Base-by-base conservation (phyloP, 768 basidiomycete species). In the Tephrocybe sp. region DNA sequence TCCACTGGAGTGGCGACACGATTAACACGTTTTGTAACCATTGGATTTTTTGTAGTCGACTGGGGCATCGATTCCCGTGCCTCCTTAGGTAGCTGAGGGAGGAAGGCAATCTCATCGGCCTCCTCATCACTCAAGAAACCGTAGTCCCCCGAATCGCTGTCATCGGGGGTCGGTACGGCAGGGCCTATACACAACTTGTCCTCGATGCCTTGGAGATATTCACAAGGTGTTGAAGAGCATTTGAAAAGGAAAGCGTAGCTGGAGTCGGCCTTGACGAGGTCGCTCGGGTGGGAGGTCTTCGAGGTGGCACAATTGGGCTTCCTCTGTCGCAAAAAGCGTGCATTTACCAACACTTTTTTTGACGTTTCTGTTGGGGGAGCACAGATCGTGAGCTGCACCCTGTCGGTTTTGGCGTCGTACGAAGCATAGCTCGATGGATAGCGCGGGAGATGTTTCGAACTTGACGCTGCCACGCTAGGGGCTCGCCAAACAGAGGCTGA, bases 51-150 rank as follows among this genome's bases (percentile, higher is more conserved):
- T 7, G 17, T 25, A 28, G 17, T 7, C 17, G 26, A 3, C 17
- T 11, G 18, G 20, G 38, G 12, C n/a, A 17, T n/a, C 3, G 38
- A 6, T 21, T n/a, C 7, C 18, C 7, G 18, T 5, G 10, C 18
- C 28, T 38, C 20, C 17, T 17, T 12, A 30, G 38, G 26, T 18
- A 3, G 26, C 28, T 36, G 34, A 36, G 34, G 45, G 18, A 51
- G 21, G 33, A 55, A 51, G 23, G 39, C 25, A 10, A 55, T 51
- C 10, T 51, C 50, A 3, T 48, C 45, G 8, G 46, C 49, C 0
- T 55, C 48, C 1, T 50, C 50, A 0, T 44, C 43, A 14, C n/a
- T n/a, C n/a, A n/a, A n/a, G n/a, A n/a, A n/a, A n/a, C 32, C 45
- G 9, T 14, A 45, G 12, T 52, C 48, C 17, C 40, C 46, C 11